phyloP scores from a whole-genome alignment of 2,329 filamentous ascomycete genomes.

The Xylariales sp. region DNA sequence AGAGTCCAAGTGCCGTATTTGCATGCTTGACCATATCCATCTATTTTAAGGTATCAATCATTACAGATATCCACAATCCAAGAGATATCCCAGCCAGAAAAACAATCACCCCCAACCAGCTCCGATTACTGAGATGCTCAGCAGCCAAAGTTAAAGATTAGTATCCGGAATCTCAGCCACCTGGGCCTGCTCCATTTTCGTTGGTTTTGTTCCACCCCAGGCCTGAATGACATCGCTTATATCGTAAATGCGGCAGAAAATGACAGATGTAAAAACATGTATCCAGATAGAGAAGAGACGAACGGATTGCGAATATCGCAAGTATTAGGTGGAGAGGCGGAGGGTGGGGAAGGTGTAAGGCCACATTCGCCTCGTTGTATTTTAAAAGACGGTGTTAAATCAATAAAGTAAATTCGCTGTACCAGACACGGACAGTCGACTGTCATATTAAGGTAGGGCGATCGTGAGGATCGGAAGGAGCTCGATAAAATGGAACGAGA shows the following conservation, averaged over 20 bases:
- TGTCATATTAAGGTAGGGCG: conserved; percentile 64
- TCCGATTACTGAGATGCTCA: conserved; percentile 44
- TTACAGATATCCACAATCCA: conserved; percentile 44
- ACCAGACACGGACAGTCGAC: conserved; percentile 70
- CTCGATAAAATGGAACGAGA: conserved; percentile 53
- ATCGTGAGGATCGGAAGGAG: conserved; percentile 65
- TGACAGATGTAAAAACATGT: conserved; percentile 39
- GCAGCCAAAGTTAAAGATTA: conserved; percentile 49
- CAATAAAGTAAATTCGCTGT: conserved; percentile 64
- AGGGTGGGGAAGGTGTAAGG: background rate
- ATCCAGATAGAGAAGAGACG: conserved; percentile 39
- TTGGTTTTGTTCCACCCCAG: conserved; percentile 48
- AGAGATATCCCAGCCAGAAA: conserved; percentile 37
- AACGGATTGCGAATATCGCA: conserved; percentile 43
- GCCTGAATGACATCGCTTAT: conserved; percentile 49
- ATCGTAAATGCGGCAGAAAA: conserved; percentile 48
- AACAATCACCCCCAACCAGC: conserved; percentile 45
- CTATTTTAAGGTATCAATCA: conserved; percentile 50
- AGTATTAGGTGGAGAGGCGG: conserved; percentile 41
- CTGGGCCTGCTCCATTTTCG: conserved; percentile 54
- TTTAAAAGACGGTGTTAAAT: conserved; percentile 50
- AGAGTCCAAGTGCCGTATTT: conserved; percentile 22
- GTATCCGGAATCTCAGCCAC: conserved; percentile 52
- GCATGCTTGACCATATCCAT: conserved; percentile 41
- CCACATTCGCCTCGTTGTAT: conserved; percentile 32